phyloP scores from a whole-genome alignment of 176 grass and related monocot species.

The Otatea glauca region DNA sequence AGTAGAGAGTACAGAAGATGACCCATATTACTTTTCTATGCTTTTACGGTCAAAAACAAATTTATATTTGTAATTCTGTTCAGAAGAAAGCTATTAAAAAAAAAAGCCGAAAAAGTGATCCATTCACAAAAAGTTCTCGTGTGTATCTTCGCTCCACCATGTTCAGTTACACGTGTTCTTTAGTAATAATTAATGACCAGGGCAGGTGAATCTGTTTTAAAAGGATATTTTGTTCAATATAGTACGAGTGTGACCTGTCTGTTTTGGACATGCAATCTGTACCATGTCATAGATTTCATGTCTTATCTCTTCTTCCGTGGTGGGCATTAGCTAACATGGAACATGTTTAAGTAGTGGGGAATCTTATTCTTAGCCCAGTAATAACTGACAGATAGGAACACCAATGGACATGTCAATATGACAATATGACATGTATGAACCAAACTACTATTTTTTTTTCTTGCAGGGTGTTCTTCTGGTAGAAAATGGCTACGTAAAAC shows the following conservation, averaged over 20 bases:
- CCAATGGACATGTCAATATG: background rate
- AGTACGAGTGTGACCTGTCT: background rate
- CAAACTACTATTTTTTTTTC: background rate
- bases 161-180: background rate
- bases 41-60: too few species aligned
- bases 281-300: background rate
- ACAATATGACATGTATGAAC: background rate
- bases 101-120: too few species aligned
- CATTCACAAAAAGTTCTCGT: background rate
- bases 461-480: background rate
- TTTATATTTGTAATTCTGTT: too few species aligned
- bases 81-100: too few species aligned
- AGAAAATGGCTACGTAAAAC: background rate
- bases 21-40: too few species aligned
- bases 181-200: background rate
- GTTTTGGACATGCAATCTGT: background rate
- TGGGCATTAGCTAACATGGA: background rate
- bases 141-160: background rate
- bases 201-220: background rate
- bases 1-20: too few species aligned
- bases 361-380: background rate
- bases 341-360: constrained; percentile 9
- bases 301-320: background rate
- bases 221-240: background rate
- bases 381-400: background rate